Percentiles rank a stretch among this genome's conserved stretches.
These are phyloP conservation scores for Saccharomyces kudriavzevii DNA, from an alignment of 805 yeast species.

Conservation along the genomic window DNA sequence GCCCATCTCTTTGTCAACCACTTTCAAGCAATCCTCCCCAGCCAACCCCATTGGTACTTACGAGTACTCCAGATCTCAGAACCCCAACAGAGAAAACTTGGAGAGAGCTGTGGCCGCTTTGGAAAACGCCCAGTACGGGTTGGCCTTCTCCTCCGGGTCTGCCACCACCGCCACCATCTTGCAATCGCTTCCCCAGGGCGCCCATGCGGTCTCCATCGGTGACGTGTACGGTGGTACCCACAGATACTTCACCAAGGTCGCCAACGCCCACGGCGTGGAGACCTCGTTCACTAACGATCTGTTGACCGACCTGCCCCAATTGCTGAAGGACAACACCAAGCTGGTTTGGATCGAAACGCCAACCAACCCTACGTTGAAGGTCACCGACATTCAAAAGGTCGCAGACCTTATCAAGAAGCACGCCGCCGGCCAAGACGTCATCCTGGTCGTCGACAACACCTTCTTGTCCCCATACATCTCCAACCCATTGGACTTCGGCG, in stretches of 20 bases:
- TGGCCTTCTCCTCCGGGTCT: slow-evolving; percentile 80
- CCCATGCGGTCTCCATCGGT: slow-evolving; percentile 71
- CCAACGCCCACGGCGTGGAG: slow-evolving; percentile 66
- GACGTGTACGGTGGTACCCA: slow-evolving; percentile 92
- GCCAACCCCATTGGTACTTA: slow-evolving; percentile 68
- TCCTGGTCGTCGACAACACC: slow-evolving; percentile 79
- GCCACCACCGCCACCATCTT: slow-evolving; percentile 73
- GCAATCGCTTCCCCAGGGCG: slow-evolving; percentile 62
- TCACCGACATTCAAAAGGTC: slow-evolving; percentile 66
- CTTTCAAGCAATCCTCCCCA: slow-evolving; percentile 75
- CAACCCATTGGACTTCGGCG: slow-evolving; percentile 76
- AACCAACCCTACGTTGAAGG: slow-evolving; percentile 75
- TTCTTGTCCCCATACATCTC: slow-evolving; percentile 82
- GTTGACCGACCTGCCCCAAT: slow-evolving; percentile 46
- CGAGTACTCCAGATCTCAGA: slow-evolving; percentile 79
- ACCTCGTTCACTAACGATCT: slow-evolving; percentile 61
- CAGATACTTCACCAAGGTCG: slow-evolving; percentile 82
- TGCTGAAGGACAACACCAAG: slow-evolving; percentile 54
- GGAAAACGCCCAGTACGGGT: slow-evolving; percentile 65
- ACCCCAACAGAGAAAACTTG: slow-evolving; percentile 78
- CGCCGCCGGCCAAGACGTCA: slow-evolving; percentile 43
- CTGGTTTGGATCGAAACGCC: slow-evolving; percentile 87
- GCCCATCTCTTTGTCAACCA: slow-evolving; percentile 75
- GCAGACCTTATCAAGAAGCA: slow-evolving; percentile 40
- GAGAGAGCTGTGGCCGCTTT: slow-evolving; percentile 73